These are phyloP conservation scores for Solanum chmielewskii DNA, from an alignment of 257 asterid species.

Conservation along the genomic window DNA sequence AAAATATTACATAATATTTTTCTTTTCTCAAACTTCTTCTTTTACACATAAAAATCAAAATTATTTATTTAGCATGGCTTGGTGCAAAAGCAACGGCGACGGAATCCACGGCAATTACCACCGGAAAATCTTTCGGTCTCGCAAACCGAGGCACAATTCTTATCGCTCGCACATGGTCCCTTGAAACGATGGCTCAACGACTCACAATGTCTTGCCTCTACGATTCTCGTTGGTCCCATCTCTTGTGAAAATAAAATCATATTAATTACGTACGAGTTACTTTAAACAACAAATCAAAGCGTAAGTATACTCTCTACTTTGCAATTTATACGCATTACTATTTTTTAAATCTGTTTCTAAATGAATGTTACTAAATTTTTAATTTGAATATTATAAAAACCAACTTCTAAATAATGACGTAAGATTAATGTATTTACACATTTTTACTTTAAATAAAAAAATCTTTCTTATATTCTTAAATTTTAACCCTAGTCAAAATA, in stretches of 20 bases:
- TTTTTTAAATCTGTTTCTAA: not conserved
- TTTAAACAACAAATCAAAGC: not conserved
- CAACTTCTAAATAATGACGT: not conserved
- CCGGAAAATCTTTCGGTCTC: slow-evolving; percentile 34
- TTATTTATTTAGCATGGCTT: slow-evolving; percentile 14
- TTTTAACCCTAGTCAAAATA: not conserved
- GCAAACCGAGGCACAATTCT: slow-evolving; percentile 37
- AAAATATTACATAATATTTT: not conserved
- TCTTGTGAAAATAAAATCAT: not conserved
- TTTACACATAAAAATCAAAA: not conserved
- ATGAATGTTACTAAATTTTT: not conserved
- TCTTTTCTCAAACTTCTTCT: not conserved
- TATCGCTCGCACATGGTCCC: slow-evolving; percentile 25
- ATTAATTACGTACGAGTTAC: not conserved
- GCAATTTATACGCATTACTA: not conserved
- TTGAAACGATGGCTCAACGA: slow-evolving; percentile 23
- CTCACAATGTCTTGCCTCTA: slow-evolving; percentile 36
- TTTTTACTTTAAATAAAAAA: too few relatives aligned
- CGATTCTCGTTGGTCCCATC: slow-evolving; percentile 22
- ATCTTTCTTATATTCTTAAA: too few relatives aligned
- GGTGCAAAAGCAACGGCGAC: slow-evolving; percentile 14
- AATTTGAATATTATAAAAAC: not conserved
- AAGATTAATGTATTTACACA: not conserved
- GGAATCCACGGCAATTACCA: slow-evolving; percentile 30
- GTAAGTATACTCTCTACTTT: not conserved